These are phyloP conservation scores for Macrophomina pseudophaseolina DNA, from an alignment of 2,329 filamentous ascomycete genomes.

Conservation along the genomic window DNA sequence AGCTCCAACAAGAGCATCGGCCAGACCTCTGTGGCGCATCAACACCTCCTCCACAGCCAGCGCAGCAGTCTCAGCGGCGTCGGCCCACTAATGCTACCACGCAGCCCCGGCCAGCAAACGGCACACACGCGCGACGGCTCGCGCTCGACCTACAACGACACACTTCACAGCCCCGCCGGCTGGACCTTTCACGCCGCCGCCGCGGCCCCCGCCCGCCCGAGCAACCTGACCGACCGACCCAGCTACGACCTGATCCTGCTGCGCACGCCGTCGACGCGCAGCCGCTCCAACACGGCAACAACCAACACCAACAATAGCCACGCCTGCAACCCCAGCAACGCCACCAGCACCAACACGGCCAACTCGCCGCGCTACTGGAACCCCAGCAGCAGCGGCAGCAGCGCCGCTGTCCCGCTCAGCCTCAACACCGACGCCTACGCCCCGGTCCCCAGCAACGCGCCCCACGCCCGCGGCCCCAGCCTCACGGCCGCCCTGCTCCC, in stretches of 20 bases:
- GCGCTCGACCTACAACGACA: not conserved
- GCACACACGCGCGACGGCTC: not conserved
- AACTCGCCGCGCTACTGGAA: too few relatives aligned
- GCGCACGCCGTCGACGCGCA: not conserved
- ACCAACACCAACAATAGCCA: not conserved
- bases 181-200: not conserved
- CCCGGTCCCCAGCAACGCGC: too few relatives aligned
- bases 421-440: too few relatives aligned
- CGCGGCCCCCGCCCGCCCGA: not conserved
- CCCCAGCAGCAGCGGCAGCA: not conserved
- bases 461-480: not conserved
- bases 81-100: not conserved
- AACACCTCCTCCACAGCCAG: slow-evolving; percentile 1
- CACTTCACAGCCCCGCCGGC: not conserved
- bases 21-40: not conserved
- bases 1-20: not conserved
- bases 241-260: not conserved
- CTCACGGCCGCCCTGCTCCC: not conserved
- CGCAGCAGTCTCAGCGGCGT: not conserved
- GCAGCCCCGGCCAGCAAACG: not conserved
- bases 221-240: not conserved
- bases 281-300: not conserved
- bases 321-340: not conserved
- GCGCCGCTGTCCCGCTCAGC: not conserved
- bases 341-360: not conserved